phyloP scores from a whole-genome alignment of 495 filamentous ascomycete species.

The Penicillium cosmopolitanum region DNA sequence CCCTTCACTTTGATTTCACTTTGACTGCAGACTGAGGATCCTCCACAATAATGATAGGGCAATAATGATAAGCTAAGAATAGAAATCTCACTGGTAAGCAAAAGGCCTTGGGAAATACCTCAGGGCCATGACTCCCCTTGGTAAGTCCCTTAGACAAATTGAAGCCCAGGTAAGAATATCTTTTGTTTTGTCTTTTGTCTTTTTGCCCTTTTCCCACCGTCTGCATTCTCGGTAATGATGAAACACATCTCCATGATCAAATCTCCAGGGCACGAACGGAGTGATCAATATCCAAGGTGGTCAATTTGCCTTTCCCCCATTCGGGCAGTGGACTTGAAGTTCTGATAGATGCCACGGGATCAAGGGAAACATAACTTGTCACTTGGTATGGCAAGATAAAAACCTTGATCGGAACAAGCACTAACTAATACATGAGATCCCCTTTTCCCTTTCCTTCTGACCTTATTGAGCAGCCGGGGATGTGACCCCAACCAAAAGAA shows the following conservation, averaged over 20 bases:
- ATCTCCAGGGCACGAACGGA: neutral
- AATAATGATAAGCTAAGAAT: neutral
- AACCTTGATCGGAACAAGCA: conserved; percentile 3
- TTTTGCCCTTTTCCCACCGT: neutral
- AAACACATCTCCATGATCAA: too few relatives aligned
- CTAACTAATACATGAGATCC: neutral
- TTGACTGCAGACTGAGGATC: neutral
- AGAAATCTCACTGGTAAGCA: neutral
- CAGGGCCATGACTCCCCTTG: conserved; percentile 1
- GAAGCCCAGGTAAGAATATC: neutral
- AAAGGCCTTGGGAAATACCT: neutral
- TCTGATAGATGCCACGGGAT: conserved; percentile 3
- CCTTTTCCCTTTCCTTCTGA: neutral
- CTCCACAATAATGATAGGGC: too few relatives aligned
- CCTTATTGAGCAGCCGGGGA: neutral
- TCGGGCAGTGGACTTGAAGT: conserved; percentile 3
- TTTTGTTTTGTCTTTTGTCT: neutral
- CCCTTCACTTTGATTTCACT: neutral
- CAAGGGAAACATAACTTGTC: conserved; percentile 4
- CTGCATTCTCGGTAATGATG: neutral
- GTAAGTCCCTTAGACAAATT: neutral
- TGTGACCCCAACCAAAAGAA: neutral
- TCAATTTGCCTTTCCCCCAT: conserved; percentile 1
- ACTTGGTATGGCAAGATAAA: conserved; percentile 6
- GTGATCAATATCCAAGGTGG: neutral